These are phyloP conservation scores for Gynandropsis gynandra DNA, from an alignment of 345 rosid species.

Conservation along the genomic window DNA sequence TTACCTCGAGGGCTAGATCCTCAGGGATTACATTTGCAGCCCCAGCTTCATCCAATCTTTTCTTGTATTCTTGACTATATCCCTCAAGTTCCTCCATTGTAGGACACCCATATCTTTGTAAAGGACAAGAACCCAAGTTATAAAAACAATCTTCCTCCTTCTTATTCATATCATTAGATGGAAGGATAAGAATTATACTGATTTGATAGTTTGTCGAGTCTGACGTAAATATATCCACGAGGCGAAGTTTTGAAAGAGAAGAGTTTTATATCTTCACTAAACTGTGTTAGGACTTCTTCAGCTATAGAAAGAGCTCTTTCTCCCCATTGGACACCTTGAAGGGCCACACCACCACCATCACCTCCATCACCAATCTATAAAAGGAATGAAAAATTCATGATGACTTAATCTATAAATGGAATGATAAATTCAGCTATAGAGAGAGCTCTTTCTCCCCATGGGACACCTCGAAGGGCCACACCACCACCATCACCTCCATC, in stretches of 20 bases:
- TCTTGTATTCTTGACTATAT: constrained; percentile 61
- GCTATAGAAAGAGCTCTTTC: constrained; percentile 62
- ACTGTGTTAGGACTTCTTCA: constrained; percentile 39
- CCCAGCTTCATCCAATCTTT: constrained; percentile 73
- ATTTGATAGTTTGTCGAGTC: constrained; percentile 67
- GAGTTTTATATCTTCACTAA: constrained; percentile 43
- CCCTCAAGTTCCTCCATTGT: constrained; percentile 69
- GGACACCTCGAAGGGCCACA: constrained; percentile 50
- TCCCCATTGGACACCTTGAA: constrained; percentile 69
- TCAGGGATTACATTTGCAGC: constrained; percentile 54
- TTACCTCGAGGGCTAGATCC: constrained; percentile 80
- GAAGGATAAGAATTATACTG: constrained; percentile 36
- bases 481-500: constrained; percentile 98
- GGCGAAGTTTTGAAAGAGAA: constrained; percentile 75
- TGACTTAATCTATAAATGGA: no score
- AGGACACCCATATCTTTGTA: constrained; percentile 78
- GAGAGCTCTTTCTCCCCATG: constrained; percentile 70
- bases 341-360: constrained; percentile 81
- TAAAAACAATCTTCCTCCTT: not conserved
- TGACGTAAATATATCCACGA: constrained; percentile 68
- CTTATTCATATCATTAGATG: not conserved
- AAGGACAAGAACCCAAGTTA: not conserved
- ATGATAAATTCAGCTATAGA: constrained; percentile 53
- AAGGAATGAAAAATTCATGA: not conserved
- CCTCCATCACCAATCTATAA: constrained; percentile 77